phyloP scores from a whole-genome alignment of 2,329 filamentous ascomycete species.

The Orbilia javanica region DNA sequence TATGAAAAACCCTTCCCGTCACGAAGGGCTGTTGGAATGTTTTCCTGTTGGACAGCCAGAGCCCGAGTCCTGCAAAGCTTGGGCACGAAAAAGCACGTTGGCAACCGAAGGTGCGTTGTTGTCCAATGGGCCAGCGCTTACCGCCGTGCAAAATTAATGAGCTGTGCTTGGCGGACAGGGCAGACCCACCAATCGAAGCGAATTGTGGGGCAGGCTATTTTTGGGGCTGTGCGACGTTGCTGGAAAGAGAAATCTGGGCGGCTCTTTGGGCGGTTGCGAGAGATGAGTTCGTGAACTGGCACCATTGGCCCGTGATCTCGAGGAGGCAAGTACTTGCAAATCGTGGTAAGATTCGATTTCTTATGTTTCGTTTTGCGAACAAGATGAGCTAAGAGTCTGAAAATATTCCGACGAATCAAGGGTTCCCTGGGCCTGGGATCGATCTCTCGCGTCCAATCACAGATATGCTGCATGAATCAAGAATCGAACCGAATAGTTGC shows the following conservation, averaged over 20 bases:
- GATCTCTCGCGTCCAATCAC: neutral
- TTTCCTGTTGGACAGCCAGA: slow-evolving; percentile 43
- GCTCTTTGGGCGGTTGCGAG: slow-evolving; percentile 47
- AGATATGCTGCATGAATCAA: neutral
- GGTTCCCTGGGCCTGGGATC: neutral
- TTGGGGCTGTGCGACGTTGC: slow-evolving; percentile 29
- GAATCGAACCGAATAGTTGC: neutral
- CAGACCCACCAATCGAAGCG: slow-evolving; percentile 29
- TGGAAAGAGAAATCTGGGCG: slow-evolving; percentile 19
- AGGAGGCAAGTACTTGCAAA: neutral
- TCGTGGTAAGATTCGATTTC: neutral
- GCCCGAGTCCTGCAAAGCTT: neutral
- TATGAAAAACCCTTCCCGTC: slow-evolving; percentile 14
- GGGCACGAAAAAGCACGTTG: neutral
- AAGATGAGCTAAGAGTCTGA: neutral
- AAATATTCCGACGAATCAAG: slow-evolving; percentile 18
- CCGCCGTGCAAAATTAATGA: slow-evolving; percentile 16
- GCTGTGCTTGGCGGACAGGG: slow-evolving; percentile 15
- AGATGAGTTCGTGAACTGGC: slow-evolving; percentile 9
- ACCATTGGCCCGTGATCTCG: slow-evolving; percentile 20
- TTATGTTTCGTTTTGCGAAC: slow-evolving; percentile 22
- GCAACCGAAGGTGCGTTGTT: slow-evolving; percentile 2
- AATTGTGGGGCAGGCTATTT: slow-evolving; percentile 34
- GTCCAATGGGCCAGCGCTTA: slow-evolving; percentile 37
- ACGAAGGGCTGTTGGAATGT: slow-evolving; percentile 20